phyloP scores from a whole-genome alignment of 1,139 yeast genomes.

The Zygoascus hellenicus region DNA sequence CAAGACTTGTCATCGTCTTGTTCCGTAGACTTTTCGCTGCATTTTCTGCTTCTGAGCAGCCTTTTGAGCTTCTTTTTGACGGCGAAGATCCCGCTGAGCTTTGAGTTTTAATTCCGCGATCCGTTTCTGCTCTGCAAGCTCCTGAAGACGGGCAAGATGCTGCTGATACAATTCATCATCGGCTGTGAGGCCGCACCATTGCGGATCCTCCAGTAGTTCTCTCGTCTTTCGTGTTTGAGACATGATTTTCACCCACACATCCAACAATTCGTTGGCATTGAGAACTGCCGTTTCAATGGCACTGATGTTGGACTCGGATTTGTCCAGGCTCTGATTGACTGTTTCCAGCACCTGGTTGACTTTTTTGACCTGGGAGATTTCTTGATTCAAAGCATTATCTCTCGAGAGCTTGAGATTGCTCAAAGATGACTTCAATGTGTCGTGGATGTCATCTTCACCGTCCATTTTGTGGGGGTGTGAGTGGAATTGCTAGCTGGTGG shows the following conservation, averaged over 20 bases:
- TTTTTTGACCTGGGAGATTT: constrained; percentile 24
- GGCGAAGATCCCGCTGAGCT: constrained; percentile 15
- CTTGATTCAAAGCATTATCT: constrained; percentile 20
- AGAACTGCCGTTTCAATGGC: constrained; percentile 24
- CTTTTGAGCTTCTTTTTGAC: constrained; percentile 20
- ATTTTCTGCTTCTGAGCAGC: constrained; percentile 19
- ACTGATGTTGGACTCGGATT: constrained; percentile 23
- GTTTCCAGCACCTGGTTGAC: constrained; percentile 25
- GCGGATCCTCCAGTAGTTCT: constrained; percentile 25
- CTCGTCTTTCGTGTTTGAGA: constrained; percentile 36
- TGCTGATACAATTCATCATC: constrained; percentile 27
- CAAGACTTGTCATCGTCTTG: constrained; percentile 11
- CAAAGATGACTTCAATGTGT: constrained; percentile 8
- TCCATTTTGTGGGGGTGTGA: constrained; percentile 4
- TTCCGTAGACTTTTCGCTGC: constrained; percentile 23
- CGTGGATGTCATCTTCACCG: constrained; percentile 6
- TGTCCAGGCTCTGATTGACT: constrained; percentile 22
- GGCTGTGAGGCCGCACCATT: constrained; percentile 32
- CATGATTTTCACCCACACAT: constrained; percentile 32
- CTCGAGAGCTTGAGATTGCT: constrained; percentile 15
- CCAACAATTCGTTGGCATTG: constrained; percentile 32
- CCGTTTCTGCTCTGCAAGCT: constrained; percentile 23
- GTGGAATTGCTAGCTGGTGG: background rate
- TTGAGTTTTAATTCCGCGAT: constrained; percentile 16
- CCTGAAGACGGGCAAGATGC: constrained; percentile 19